These are phyloP conservation scores for Pterocarpus macrocarpus DNA, from an alignment of 306 rosid species.

Conservation along the genomic window DNA sequence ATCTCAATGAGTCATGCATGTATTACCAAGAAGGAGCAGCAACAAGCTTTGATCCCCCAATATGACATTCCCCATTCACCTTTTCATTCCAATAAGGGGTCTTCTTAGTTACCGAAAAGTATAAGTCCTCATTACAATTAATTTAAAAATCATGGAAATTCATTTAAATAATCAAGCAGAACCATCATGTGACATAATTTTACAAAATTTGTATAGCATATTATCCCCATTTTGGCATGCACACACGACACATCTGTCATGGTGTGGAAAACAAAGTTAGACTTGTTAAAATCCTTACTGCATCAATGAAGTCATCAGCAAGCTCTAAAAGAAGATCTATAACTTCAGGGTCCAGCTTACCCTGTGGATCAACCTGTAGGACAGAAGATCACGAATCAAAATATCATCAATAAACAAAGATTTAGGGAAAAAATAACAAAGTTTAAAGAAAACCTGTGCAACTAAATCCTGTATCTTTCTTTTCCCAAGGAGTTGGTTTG, in stretches of 20 bases:
- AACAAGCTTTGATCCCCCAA: not conserved
- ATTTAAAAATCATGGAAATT: constrained; percentile 9
- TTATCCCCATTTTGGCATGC: constrained; percentile 26
- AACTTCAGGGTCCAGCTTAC: constrained; percentile 89
- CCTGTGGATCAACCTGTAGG: constrained; percentile 85
- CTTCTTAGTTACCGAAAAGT: constrained; percentile 7
- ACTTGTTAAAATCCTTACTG: constrained; percentile 66
- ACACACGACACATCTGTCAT: not conserved
- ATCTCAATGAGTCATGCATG: constrained; percentile 1
- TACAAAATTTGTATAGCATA: constrained; percentile 7
- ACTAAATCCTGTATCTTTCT: constrained; percentile 98
- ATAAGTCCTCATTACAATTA: not conserved
- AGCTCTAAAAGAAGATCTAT: constrained; percentile 93
- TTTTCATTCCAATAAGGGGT: constrained; percentile 11
- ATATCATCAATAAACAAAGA: constrained; percentile 37
- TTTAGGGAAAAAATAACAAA: constrained; percentile 15
- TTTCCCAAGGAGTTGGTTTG: constrained; percentile 99
- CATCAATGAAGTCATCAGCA: constrained; percentile 94
- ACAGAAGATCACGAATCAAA: constrained; percentile 40
- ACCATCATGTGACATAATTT: constrained; percentile 3
- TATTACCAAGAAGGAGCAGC: constrained; percentile 8
- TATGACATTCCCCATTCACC: constrained; percentile 21
- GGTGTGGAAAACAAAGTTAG: not conserved
- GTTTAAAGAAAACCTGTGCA: constrained; percentile 73
- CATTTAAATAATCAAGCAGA: constrained; percentile 7